Evolutionary conservation across 352 stramenopile species (phyloP).

Genomic region (Phytophthora tentaculata): DNA sequence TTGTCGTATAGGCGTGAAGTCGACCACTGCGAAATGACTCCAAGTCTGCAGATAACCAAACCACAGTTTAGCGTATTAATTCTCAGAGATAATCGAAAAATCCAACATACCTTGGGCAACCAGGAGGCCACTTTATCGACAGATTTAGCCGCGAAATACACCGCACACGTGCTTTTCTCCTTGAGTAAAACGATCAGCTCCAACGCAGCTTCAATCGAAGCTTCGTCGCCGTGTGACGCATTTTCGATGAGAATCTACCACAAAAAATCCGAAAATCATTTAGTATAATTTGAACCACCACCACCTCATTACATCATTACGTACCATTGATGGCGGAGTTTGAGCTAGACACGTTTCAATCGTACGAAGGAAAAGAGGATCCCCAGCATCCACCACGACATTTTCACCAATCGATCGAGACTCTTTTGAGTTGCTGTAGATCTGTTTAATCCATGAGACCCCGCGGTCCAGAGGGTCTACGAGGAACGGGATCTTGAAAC

Average conservation of each 20-base stretch:
- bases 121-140: slow-evolving; percentile 41
- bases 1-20: slow-evolving; percentile 43
- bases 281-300: too few species aligned
- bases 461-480: slow-evolving; percentile 53
- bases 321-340: slow-evolving; percentile 33
- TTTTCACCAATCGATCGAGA: slow-evolving; percentile 8
- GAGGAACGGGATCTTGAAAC: slow-evolving; percentile 55
- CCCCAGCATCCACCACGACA: slow-evolving; percentile 52
- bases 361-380: slow-evolving; percentile 38
- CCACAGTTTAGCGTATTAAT: neutral
- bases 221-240: slow-evolving; percentile 50
- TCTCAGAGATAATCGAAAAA: neutral
- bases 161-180: slow-evolving; percentile 44
- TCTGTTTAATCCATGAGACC: slow-evolving; percentile 47
- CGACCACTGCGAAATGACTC: slow-evolving; percentile 53
- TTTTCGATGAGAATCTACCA: slow-evolving; percentile 60
- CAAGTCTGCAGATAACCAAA: slow-evolving; percentile 43
- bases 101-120: slow-evolving; percentile 50
- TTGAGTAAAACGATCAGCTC: slow-evolving; percentile 48
- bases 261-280: neutral
- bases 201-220: slow-evolving; percentile 39
- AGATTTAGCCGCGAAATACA: slow-evolving; percentile 52
- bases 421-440: slow-evolving; percentile 18
- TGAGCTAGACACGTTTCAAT: slow-evolving; percentile 58
- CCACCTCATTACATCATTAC: too few species aligned